These are phyloP conservation scores for Isatis lusitanica DNA, from an alignment of 441 rosid species.

Conservation along the genomic window DNA sequence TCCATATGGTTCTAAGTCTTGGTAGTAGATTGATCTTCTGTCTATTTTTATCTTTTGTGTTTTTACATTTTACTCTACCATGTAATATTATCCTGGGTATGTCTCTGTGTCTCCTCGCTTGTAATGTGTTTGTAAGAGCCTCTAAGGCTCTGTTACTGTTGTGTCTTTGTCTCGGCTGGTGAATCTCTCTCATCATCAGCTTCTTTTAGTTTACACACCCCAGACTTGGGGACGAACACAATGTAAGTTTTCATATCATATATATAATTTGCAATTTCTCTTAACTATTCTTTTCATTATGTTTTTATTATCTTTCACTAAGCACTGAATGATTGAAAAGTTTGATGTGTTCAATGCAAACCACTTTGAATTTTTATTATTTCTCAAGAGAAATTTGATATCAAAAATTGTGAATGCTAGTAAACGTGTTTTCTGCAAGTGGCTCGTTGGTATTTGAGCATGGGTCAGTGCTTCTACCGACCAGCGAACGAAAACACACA, in stretches of 20 bases:
- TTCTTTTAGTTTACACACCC: conserved; percentile 25
- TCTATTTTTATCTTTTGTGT: not conserved
- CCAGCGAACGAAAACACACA: not conserved
- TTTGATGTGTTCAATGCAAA: not conserved
- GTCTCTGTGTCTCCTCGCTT: conserved; percentile 17
- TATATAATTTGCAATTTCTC: conserved; percentile 10
- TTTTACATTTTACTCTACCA: conserved; percentile 19
- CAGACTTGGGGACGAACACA: conserved; percentile 26
- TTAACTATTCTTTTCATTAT: not conserved
- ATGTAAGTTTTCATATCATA: conserved; percentile 24
- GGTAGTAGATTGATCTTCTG: conserved; percentile 27
- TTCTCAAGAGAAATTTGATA: not conserved
- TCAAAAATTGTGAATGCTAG: rapidly evolving
- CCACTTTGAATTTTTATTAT: not conserved
- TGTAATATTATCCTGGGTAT: conserved; percentile 36
- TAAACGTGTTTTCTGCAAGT: not conserved
- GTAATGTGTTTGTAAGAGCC: conserved; percentile 30
- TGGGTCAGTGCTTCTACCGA: conserved; percentile 4
- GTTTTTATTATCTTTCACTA: not conserved
- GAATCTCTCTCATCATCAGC: conserved; percentile 1
- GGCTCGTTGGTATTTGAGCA: conserved; percentile 1
- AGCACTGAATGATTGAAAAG: not conserved
- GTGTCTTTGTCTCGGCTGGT: conserved; percentile 22
- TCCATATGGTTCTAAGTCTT: conserved; percentile 63
- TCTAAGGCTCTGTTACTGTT: conserved; percentile 28